Percentiles rank a stretch among this genome's conserved stretches.
These are phyloP conservation scores for Eucalyptus camaldulensis DNA, from an alignment of 345 rosid species.

Conservation along the genomic window DNA sequence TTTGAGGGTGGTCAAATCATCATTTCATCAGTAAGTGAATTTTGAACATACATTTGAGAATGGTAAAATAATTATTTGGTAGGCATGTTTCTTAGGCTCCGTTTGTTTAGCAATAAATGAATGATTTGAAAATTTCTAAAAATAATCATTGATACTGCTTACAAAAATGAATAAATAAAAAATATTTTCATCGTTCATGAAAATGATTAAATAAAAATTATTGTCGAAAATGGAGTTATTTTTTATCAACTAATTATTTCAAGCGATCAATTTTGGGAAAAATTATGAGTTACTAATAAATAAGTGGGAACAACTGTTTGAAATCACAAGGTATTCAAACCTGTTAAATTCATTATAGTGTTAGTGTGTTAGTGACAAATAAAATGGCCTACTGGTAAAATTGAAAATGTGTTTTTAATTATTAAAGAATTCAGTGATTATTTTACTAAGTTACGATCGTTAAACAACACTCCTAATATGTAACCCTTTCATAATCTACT, in stretches of 20 bases:
- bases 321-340: neutral
- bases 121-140: neutral
- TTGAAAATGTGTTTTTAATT: accelerated
- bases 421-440: no score
- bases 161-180: accelerated
- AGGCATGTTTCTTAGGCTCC: no score
- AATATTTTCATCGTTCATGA: accelerated
- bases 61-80: neutral
- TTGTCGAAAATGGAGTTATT: accelerated
- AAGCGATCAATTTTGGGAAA: neutral
- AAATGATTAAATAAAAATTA: neutral
- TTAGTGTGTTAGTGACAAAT: neutral
- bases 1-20: neutral
- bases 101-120: accelerated
- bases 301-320: no score
- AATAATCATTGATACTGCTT: neutral
- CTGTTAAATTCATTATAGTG: neutral
- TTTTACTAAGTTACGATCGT: neutral
- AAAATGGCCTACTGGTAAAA: accelerated
- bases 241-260: neutral
- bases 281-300: no score
- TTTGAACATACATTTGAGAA: neutral
- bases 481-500: neutral
- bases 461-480: neutral
- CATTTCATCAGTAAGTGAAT: neutral